A percentile compares a stretch with the other conserved stretches of the same genome.
Evolutionary conservation across 352 stramenopile species (phyloP).

Genomic region (Discostella stelligera): DNA sequence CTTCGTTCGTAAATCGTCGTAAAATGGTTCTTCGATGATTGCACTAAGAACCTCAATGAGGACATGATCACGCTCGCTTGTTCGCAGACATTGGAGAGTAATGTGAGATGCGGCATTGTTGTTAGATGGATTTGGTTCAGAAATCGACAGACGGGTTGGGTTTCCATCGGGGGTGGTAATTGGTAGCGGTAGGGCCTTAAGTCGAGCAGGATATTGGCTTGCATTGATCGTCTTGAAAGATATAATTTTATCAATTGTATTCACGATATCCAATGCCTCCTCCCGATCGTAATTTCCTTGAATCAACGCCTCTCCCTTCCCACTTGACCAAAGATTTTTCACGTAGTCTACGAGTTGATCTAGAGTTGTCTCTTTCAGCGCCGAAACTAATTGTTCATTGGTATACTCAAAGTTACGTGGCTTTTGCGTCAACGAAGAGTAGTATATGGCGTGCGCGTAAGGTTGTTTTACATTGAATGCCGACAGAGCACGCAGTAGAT

Average conservation of each 20-base stretch:
- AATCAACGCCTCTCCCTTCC: slow-evolving; percentile 71
- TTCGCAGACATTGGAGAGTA: slow-evolving; percentile 64
- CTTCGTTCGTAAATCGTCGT: slow-evolving; percentile 75
- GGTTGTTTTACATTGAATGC: slow-evolving; percentile 78
- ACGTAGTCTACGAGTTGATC: slow-evolving; percentile 63
- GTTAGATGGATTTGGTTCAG: slow-evolving; percentile 73
- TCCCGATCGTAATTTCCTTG: slow-evolving; percentile 77
- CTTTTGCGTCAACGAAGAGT: slow-evolving; percentile 53
- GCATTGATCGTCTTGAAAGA: slow-evolving; percentile 63
- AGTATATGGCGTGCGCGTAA: slow-evolving; percentile 74
- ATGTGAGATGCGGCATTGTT: slow-evolving; percentile 71
- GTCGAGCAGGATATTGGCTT: slow-evolving; percentile 55
- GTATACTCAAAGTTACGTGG: slow-evolving; percentile 63
- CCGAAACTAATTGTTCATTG: slow-evolving; percentile 57
- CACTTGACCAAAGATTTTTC: slow-evolving; percentile 61
- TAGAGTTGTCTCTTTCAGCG: slow-evolving; percentile 53
- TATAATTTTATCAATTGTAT: slow-evolving; percentile 65
- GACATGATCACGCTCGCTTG: slow-evolving; percentile 67
- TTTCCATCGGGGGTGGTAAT: slow-evolving; percentile 19
- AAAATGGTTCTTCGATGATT: slow-evolving; percentile 74
- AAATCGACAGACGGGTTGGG: slow-evolving; percentile 47
- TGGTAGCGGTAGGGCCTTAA: slow-evolving; percentile 64
- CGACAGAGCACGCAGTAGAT: slow-evolving; percentile 54
- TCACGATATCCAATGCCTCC: slow-evolving; percentile 67
- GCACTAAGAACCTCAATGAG: slow-evolving; percentile 70